A percentile compares a stretch with the other conserved stretches of the same genome.
phyloP scores from a whole-genome alignment of 2,329 filamentous ascomycete species.

The Claviceps digitariae region DNA sequence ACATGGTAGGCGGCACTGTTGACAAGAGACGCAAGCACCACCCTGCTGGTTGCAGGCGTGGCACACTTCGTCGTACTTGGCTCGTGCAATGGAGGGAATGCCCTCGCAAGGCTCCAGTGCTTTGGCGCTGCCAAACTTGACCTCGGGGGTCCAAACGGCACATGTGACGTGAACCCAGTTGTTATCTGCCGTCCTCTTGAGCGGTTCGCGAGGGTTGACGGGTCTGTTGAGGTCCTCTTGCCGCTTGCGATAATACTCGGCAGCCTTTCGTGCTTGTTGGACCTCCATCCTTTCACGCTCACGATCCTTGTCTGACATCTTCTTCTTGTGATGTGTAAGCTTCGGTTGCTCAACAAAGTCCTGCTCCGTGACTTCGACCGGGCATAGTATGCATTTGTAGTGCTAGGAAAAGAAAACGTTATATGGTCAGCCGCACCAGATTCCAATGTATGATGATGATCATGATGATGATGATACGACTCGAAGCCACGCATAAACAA shows the following conservation, averaged over 20 bases:
- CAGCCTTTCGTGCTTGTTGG: constrained; percentile 65
- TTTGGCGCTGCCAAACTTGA: constrained; percentile 79
- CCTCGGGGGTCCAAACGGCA: constrained; percentile 80
- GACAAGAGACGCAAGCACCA: constrained; percentile 75
- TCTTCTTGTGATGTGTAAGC: constrained; percentile 55
- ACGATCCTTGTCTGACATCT: constrained; percentile 73
- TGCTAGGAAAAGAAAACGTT: constrained; percentile 26
- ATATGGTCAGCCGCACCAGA: constrained; percentile 15
- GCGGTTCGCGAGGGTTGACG: constrained; percentile 68
- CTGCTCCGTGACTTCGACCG: constrained; percentile 65
- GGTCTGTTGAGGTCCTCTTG: constrained; percentile 79
- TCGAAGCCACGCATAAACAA: not conserved
- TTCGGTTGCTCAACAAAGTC: constrained; percentile 65
- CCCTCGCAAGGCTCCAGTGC: constrained; percentile 79
- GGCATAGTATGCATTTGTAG: constrained; percentile 88
- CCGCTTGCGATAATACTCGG: constrained; percentile 67
- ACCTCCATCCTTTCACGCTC: constrained; percentile 80
- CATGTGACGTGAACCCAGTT: constrained; percentile 98
- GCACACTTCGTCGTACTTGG: constrained; percentile 65
- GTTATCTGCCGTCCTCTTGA: constrained; percentile 90
- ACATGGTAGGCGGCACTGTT: constrained; percentile 50
- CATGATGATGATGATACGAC: not conserved
- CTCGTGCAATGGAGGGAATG: constrained; percentile 64
- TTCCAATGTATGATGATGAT: not conserved
- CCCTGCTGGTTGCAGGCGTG: constrained; percentile 64